Conservation (phyloP, 441 rosid species). For the Eutrema salsugineum region DNA sequence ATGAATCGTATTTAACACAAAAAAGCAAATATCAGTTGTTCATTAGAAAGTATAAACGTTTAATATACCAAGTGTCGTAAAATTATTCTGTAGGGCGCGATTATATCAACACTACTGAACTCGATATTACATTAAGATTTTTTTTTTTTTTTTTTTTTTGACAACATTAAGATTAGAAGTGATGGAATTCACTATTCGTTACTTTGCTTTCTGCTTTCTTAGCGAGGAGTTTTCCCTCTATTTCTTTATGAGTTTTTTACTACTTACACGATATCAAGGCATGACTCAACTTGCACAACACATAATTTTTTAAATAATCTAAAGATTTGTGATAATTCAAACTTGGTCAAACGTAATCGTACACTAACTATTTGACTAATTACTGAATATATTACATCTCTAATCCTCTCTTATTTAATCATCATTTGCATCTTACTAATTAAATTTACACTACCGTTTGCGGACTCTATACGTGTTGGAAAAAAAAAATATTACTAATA, state of each 20-base stretch:
- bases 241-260: too few species aligned
- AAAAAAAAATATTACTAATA: not conserved
- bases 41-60: too few species aligned
- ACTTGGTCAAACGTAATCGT: not conserved
- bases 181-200: too few species aligned
- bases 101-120: too few species aligned
- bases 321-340: not conserved
- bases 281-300: conserved; percentile 11
- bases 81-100: too few species aligned
- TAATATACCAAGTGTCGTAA: too few species aligned
- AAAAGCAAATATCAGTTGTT: not conserved
- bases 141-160: too few species aligned
- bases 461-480: not conserved
- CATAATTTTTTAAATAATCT: not conserved
- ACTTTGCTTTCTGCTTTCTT: too few species aligned
- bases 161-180: too few species aligned
- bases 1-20: not conserved
- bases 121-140: too few species aligned
- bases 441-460: not conserved
- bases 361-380: not conserved
- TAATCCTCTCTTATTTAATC: not conserved
- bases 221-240: too few species aligned
- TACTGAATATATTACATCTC: not conserved
- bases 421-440: not conserved
- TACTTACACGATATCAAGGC: not conserved